Evolutionary conservation across 73 alveolate species (phyloP), one percentile per base, ranked within the genome.

Genomic region (Paramecium biaurelia): DNA sequence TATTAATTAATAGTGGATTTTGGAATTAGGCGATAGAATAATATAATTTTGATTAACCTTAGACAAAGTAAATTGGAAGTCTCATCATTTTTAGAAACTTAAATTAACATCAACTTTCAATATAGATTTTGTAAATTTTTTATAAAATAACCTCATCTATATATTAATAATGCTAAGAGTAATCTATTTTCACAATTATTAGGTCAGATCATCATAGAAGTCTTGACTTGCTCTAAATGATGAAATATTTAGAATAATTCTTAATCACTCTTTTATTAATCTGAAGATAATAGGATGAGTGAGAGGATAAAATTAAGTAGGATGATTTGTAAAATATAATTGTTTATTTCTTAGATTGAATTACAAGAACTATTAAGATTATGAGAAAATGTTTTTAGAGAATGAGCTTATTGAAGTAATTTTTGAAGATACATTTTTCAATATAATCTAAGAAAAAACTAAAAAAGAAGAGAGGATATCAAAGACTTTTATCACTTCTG

Each of bases 341-440:
- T 12, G n/a, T 43, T 23, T 28, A 15, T 41, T 8, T 0, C 0
- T 18, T 24, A 57, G 70, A 34, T 43, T 28, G 11, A 30, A 20
- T 2, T 26, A 86, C 23, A 87, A 57, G 20, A 74, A 87, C 21
- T 87, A 30, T 23, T 37, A 87, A 21, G 93, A 87, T 28, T 87
- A 41, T 68, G 70, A 76, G 70, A 42, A 30, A 9, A 35, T 95
- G 74, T 94, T 94, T 93, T 86, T 97, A 35, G 96, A 92, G 8
- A 92, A 95, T 30, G 95, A 93, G 24, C 93, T 95, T 90, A 74
- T 90, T 1, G 97, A 95, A 24, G 89, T 92, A 18, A 98, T 98
- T 95, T 96, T 98, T 94, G 99, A 98, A 93, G 97, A 97, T 92
- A 97, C 99, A 42, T 70, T 97, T 72, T 98, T 94, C 95, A 98